phyloP scores from a whole-genome alignment of 2,329 filamentous ascomycete genomes.

The Fusarium verticillioides region DNA sequence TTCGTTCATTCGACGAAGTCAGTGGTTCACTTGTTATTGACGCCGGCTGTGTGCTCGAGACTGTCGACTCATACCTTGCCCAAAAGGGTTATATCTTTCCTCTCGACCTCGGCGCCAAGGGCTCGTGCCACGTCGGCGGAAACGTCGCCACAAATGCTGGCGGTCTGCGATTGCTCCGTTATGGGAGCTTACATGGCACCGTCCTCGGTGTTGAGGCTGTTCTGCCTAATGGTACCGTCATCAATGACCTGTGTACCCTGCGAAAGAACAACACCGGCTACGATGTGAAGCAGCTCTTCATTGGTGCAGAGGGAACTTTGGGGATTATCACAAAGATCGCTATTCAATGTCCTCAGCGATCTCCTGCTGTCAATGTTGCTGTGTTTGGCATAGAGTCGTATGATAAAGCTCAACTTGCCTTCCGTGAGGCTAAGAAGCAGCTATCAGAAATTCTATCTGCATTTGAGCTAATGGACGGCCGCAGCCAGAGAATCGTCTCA shows the following conservation, averaged over 20 bases:
- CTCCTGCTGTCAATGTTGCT: conserved; percentile 91
- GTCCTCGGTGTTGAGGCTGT: conserved; percentile 95
- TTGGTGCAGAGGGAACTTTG: conserved; percentile 93
- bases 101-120: conserved; percentile 96
- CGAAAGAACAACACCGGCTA: conserved; percentile 99
- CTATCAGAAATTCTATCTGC: conserved; percentile 96
- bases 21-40: conserved; percentile 91
- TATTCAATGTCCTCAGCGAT: conserved; percentile 87
- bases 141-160: conserved; percentile 97
- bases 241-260: conserved; percentile 87
- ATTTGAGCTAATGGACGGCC: conserved; percentile 95
- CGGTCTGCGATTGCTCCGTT: conserved; percentile 87
- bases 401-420: conserved; percentile 87
- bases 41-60: conserved; percentile 90
- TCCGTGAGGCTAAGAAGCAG: conserved; percentile 87
- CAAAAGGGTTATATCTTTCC: conserved; percentile 91
- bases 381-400: conserved; percentile 93
- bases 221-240: conserved; percentile 89
- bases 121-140: conserved; percentile 94
- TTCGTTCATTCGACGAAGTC: conserved; percentile 91
- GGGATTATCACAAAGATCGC: conserved; percentile 93
- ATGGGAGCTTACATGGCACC: conserved; percentile 93
- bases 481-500: conserved; percentile 81
- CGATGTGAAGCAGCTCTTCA: conserved; percentile 96
- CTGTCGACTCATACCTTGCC: conserved; percentile 85